Evolutionary conservation across 129 eudicot species (phyloP).

Genomic region (Centrapalus pauciflorus): DNA sequence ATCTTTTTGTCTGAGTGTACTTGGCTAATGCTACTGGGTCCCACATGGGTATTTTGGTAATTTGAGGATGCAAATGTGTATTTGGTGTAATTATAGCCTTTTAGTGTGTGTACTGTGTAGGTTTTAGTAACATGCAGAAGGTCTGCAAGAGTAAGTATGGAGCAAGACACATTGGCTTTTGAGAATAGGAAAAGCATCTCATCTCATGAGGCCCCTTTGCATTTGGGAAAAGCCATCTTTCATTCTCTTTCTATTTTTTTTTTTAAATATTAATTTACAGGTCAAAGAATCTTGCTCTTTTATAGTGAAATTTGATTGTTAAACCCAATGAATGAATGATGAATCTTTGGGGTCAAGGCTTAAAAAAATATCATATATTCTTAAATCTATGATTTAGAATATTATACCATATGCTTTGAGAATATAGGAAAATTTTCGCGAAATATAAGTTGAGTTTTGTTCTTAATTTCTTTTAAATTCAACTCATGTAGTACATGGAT

Average conservation of each 20-base stretch:
- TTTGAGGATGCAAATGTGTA: neutral
- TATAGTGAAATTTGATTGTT: no score
- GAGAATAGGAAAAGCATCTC: conserved; percentile 22
- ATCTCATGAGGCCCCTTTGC: conserved; percentile 20
- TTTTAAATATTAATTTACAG: neutral
- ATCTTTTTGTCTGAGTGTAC: conserved; percentile 18
- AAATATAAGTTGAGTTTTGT: no score
- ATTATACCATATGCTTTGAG: no score
- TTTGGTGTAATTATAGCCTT: conserved; percentile 9
- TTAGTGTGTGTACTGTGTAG: conserved; percentile 19
- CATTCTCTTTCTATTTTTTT: neutral
- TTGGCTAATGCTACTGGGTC: neutral
- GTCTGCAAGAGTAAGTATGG: conserved; percentile 22
- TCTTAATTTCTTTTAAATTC: no score
- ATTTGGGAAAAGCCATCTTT: conserved; percentile 18
- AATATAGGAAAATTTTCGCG: no score
- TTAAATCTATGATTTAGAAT: no score
- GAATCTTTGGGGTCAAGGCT: no score
- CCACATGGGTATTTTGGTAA: conserved; percentile 24
- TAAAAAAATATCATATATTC: no score
- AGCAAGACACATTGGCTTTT: conserved; percentile 26
- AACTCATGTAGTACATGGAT: no score
- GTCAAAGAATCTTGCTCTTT: no score
- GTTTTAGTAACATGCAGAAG: conserved; percentile 29
- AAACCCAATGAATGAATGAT: no score